Evolutionary conservation across 768 basidiomycete species (phyloP), one percentile per base, ranked within the genome.

Genomic region (Gymnopilus dilepis): DNA sequence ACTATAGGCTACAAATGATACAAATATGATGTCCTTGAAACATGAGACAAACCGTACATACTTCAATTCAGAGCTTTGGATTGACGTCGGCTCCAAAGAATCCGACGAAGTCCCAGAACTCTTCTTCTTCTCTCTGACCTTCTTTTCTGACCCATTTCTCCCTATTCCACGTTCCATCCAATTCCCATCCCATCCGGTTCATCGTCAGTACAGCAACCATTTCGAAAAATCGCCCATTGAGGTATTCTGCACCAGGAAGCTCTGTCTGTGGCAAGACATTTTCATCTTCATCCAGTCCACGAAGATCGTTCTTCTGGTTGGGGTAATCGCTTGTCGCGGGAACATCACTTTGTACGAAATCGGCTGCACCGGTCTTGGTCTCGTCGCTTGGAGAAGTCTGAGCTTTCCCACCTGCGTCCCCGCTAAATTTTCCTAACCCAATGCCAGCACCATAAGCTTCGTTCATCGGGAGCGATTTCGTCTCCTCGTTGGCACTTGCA

Each of bases 191-290:
- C 70, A 76, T 75, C 58, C 79, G 72, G 58, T 80, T 75, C 22
- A 78, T 76, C 4, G 84, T 84, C 68, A 88, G 64, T 59, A 81
- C 80, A 4, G 87, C 88, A 0, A 77, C 76, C 45, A 88, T 76
- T 37, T 88, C 65, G 69, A 92, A 92, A 50, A 92, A 65, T 17
- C 82, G 83, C 8, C 89, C 89, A 69, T 91, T 89, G 28, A 82
- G 65, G 40, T 75, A 69, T 55, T 84, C 83, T 6, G 78, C 80
- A n/a, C 82, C 87, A 13, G 78, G 75, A 42, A 88, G 72, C 52
- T 84, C 76, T 12, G 79, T 79, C 0, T 24, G n/a, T 11, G 65
- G 61, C 15, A 65, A 11, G n/a, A 55, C 26, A 28, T 54, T 58
- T 38, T 8, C 12, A 19, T 58, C 43, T 7, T 2, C 33, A 33